Evolutionary conservation across 768 basidiomycete genomes (phyloP), one percentile per base, ranked within the genome.

Genomic region (Russula sp.): DNA sequence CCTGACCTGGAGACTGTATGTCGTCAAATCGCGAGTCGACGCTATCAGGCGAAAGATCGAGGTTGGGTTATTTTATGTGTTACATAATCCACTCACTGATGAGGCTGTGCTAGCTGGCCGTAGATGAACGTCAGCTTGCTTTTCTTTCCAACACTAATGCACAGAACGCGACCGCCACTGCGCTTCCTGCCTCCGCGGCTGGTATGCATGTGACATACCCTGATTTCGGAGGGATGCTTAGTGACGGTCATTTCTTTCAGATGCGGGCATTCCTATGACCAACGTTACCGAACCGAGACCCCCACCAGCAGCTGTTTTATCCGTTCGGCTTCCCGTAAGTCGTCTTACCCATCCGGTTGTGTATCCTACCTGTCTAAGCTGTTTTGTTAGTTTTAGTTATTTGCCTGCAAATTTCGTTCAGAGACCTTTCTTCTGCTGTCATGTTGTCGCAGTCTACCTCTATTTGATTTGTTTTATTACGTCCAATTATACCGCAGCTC

Each of bases 1-100:
- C 16, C 38, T 55, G n/a, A 59, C 30, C 2, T 60, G 52, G 36
- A 48, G 20, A 36, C 58, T 65, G 14, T 56, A 42, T 61, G 18
- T 3, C 24, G 36, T 65, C 5, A 28, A 13, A 11, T 61, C 36
- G 24, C 48, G 9, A 6, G 36, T 65, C 13, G 20, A 18, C 6
- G 22, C 22, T 13, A 14, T n/a, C 16, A 22, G 9, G 7, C 32
- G 9, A 7, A 18, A 18, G 6, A 18, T 61, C 0, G 64, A 65
- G 59, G 64, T 56, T 0, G 10, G 46, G 8, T 22, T n/a, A 22
- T 7, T 16, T 13, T n/a, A n/a, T n/a, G n/a, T n/a, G n/a, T 40
- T 10, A 13, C n/a, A 6, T 16, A 8, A 4, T 24, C 14, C 36
- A 6, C 22, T 3, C 2, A 10, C 30, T 32, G n/a, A n/a, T n/a